Conservation (phyloP, 805 yeast genomes). For the Saturnispora hagleri region DNA sequence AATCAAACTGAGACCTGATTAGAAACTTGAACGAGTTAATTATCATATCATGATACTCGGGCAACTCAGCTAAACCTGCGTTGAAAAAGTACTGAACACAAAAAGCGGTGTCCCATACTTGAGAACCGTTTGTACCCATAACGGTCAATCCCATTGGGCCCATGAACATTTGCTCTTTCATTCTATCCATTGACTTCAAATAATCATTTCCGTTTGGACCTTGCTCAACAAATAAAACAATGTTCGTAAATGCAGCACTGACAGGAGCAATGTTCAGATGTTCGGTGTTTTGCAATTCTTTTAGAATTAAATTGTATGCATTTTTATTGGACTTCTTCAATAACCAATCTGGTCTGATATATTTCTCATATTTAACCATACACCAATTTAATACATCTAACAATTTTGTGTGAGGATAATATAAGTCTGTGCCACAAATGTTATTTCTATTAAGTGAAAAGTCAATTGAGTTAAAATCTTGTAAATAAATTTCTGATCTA, state of each 20-base stretch:
- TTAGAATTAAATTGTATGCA: constrained; percentile 56
- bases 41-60: constrained; percentile 57
- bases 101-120: constrained; percentile 95
- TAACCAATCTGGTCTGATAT: constrained; percentile 71
- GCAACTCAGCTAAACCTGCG: constrained; percentile 67
- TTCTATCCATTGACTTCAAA: constrained; percentile 42
- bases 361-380: constrained; percentile 58
- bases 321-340: constrained; percentile 39
- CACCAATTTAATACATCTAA: constrained; percentile 53
- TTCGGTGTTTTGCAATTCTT: constrained; percentile 72
- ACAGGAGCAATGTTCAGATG: constrained; percentile 89
- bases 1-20: constrained; percentile 75
- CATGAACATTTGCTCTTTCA: constrained; percentile 70
- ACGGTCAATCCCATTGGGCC: constrained; percentile 88
- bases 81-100: constrained; percentile 72
- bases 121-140: constrained; percentile 97
- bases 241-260: constrained; percentile 71
- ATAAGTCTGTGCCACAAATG: constrained; percentile 86
- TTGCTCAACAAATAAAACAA: constrained; percentile 61
- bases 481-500: constrained; percentile 69
- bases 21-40: constrained; percentile 62
- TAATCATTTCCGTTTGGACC: constrained; percentile 62
- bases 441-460: constrained; percentile 67
- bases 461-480: constrained; percentile 56
- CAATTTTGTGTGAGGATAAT: constrained; percentile 78